Conservation (phyloP, 352 stramenopile genomes). For the Phytophthora gonapodyides region DNA sequence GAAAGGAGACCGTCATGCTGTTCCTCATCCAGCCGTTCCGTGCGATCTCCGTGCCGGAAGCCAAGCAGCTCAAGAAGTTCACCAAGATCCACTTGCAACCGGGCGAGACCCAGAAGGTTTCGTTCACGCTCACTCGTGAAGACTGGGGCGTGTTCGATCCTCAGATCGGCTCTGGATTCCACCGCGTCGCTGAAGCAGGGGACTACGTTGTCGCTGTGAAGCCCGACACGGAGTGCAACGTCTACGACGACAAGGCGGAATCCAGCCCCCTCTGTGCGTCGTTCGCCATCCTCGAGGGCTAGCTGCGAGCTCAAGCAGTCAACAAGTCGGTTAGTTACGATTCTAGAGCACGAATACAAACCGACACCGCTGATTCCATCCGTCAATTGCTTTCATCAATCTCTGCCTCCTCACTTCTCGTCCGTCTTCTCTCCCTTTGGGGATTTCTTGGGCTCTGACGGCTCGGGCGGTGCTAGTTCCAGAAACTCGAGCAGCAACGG, state of each 20-base stretch:
- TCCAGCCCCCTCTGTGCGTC: constrained; percentile 49
- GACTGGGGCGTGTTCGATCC: constrained; percentile 69
- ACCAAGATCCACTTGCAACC: constrained; percentile 67
- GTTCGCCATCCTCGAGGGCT: constrained; percentile 47
- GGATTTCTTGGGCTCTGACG: constrained; percentile 12
- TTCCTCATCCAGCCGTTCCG: constrained; percentile 78
- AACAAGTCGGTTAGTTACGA: constrained; percentile 16
- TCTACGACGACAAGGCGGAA: constrained; percentile 39
- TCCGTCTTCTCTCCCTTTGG: constrained; percentile 18
- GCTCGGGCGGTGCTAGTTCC: constrained; percentile 39
- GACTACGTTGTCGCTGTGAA: constrained; percentile 73
- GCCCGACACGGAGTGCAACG: constrained; percentile 73
- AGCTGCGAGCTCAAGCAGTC: constrained; percentile 9
- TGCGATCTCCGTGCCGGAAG: constrained; percentile 65
- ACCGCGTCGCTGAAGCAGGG: constrained; percentile 55
- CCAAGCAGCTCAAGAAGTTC: constrained; percentile 84
- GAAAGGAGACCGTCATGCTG: constrained; percentile 83
- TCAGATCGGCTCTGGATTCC: constrained; percentile 63
- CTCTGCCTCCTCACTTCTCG: constrained; percentile 12
- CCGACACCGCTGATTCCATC: constrained; percentile 26
- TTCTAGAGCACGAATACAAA: background rate
- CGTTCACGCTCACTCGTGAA: constrained; percentile 45
- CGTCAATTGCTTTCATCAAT: constrained; percentile 6
- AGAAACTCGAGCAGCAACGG: constrained; percentile 70
- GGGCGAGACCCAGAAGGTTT: constrained; percentile 41